Evolutionary conservation across 1,139 yeast species (phyloP).

Genomic region (Saccharomyces pastorianus): DNA sequence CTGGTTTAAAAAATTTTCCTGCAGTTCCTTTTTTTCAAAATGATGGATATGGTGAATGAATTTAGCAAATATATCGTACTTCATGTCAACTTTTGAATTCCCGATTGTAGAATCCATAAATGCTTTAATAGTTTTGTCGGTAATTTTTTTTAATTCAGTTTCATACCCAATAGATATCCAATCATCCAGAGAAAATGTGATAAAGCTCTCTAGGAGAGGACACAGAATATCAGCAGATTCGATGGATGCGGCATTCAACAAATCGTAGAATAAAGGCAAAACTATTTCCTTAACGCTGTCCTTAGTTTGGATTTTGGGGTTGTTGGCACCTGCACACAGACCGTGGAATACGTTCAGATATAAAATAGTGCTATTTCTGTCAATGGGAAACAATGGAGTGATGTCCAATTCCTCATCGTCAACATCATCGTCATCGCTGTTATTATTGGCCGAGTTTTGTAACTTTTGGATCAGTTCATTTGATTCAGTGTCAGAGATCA

Average conservation of each 20-base stretch:
- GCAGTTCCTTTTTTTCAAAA: constrained; percentile 17
- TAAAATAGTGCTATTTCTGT: constrained; percentile 19
- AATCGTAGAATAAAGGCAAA: constrained; percentile 19
- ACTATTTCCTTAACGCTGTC: constrained; percentile 15
- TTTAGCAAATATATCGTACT: constrained; percentile 15
- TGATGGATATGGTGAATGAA: constrained; percentile 17
- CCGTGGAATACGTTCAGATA: constrained; percentile 28
- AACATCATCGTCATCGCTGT: constrained; percentile 8
- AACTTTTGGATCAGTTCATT: constrained; percentile 8
- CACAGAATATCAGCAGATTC: constrained; percentile 21
- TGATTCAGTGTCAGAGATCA: constrained; percentile 21
- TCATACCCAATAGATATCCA: constrained; percentile 27
- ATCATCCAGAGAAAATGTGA: constrained; percentile 24
- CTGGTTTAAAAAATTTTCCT: constrained; percentile 23
- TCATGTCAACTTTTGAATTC: constrained; percentile 9
- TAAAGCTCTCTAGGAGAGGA: constrained; percentile 22
- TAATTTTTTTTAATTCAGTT: constrained; percentile 15
- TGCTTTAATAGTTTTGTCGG: constrained; percentile 16
- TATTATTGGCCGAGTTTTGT: background rate
- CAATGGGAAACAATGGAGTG: constrained; percentile 19
- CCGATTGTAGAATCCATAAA: constrained; percentile 18
- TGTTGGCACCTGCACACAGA: constrained; percentile 27
- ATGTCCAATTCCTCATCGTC: constrained; percentile 7
- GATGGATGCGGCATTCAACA: constrained; percentile 20
- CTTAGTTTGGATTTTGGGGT: constrained; percentile 19